Evolutionary conservation across 2,329 filamentous ascomycete species (phyloP).

Genomic region (Atkinsonella hypoxylon): DNA sequence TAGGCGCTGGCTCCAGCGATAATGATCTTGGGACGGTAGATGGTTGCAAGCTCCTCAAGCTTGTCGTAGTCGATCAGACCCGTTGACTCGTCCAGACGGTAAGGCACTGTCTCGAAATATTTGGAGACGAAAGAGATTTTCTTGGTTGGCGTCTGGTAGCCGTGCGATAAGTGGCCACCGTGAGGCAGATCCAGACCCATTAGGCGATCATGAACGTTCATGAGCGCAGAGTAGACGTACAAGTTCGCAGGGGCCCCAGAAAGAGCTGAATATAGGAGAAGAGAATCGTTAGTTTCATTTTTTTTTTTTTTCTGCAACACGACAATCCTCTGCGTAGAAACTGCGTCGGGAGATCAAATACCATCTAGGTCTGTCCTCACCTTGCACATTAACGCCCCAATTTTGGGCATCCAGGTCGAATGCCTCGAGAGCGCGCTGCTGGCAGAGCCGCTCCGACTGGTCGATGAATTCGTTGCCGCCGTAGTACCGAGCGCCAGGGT

Average conservation of each 20-base stretch:
- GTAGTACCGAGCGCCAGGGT: slow-evolving; percentile 92
- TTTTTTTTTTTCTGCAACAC: not conserved
- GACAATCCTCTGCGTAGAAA: not conserved
- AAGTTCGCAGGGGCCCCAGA: slow-evolving; percentile 66
- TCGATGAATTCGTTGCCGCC: slow-evolving; percentile 96
- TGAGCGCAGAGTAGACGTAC: slow-evolving; percentile 90
- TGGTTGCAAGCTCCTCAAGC: slow-evolving; percentile 71
- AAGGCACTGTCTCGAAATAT: slow-evolving; percentile 97
- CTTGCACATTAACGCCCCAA: slow-evolving; percentile 96
- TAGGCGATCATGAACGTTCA: slow-evolving; percentile 84
- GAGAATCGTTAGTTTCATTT: not conserved
- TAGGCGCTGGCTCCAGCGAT: slow-evolving; percentile 93
- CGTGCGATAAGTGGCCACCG: slow-evolving; percentile 90
- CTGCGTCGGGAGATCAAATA: not conserved
- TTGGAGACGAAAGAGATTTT: slow-evolving; percentile 98
- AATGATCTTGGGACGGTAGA: slow-evolving; percentile 93
- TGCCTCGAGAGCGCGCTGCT: slow-evolving; percentile 76
- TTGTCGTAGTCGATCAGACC: slow-evolving; percentile 92
- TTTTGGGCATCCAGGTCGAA: slow-evolving; percentile 74
- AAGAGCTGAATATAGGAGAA: slow-evolving; percentile 41
- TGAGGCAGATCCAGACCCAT: slow-evolving; percentile 97
- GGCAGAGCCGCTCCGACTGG: slow-evolving; percentile 76
- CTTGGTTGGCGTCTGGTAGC: slow-evolving; percentile 87
- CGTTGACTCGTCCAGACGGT: slow-evolving; percentile 79
- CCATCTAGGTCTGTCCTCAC: slow-evolving; percentile 35